These are phyloP conservation scores for Warburgia ugandensis DNA, from an alignment of 164 flowering plant species.

Conservation along the genomic window DNA sequence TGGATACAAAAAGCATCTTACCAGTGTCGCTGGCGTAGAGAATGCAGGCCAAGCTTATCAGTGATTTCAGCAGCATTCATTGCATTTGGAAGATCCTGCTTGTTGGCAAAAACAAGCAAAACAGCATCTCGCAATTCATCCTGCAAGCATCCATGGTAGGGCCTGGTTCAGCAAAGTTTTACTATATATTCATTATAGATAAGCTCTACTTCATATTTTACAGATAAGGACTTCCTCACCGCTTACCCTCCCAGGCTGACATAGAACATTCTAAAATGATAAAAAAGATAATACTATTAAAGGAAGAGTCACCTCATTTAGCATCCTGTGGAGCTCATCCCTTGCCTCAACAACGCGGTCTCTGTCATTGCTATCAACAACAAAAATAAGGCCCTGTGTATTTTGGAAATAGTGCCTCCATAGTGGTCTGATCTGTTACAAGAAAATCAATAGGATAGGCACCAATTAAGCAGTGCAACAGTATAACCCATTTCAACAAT, in stretches of 20 bases:
- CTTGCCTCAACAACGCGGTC: constrained; percentile 19
- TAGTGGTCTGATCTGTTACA: constrained; percentile 18
- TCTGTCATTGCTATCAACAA: constrained; percentile 23
- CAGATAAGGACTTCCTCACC: too few relatives aligned
- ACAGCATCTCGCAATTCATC: constrained; percentile 72
- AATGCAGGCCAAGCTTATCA: constrained; percentile 70
- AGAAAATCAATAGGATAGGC: background rate
- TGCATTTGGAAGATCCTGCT: constrained; percentile 78
- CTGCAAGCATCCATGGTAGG: constrained; percentile 12
- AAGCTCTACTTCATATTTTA: too few relatives aligned
- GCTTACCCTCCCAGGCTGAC: too few relatives aligned
- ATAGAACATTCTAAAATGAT: background rate
- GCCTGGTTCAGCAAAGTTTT: too few relatives aligned
- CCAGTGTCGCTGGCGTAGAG: constrained; percentile 81
- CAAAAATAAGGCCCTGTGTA: constrained; percentile 21
- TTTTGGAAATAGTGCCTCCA: constrained; percentile 26
- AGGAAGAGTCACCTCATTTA: constrained; percentile 15
- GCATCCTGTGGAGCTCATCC: constrained; percentile 26
- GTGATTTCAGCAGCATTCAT: constrained; percentile 84
- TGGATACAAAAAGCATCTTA: constrained; percentile 5
- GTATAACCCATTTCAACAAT: background rate
- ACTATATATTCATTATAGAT: too few relatives aligned
- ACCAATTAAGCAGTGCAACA: background rate
- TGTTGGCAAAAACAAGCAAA: constrained; percentile 70
- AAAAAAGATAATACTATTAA: background rate